Conservation (phyloP, 2,329 filamentous ascomycete species). For the Blastomyces emzantsi region DNA sequence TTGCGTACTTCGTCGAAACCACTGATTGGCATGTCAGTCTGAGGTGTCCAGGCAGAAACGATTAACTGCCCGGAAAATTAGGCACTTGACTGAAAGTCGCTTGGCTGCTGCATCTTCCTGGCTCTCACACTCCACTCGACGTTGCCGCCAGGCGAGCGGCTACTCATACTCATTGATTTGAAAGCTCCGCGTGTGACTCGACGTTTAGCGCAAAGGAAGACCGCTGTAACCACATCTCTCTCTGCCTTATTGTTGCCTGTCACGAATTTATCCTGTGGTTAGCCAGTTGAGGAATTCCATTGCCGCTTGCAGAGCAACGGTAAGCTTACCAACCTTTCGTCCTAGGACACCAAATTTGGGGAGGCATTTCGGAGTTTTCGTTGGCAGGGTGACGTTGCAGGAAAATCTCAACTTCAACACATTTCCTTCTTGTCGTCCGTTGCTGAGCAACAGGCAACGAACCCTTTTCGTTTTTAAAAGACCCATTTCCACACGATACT, state of each 20-base stretch:
- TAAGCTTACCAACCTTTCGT: neutral
- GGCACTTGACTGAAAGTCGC: neutral
- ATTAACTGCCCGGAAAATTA: no score
- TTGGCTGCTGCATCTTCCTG: neutral
- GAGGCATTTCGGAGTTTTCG: neutral
- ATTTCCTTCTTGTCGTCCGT: neutral
- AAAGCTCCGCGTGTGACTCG: neutral
- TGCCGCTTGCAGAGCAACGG: neutral
- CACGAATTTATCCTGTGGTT: neutral
- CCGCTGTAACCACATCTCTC: neutral
- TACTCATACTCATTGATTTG: neutral
- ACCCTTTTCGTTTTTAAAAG: neutral
- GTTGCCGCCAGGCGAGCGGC: neutral
- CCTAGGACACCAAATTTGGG: neutral
- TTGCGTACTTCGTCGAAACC: neutral
- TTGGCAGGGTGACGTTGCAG: neutral
- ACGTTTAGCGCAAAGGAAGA: neutral
- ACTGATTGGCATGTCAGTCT: neutral
- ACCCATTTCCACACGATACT: neutral
- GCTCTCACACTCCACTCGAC: neutral
- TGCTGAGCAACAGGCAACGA: conserved; percentile 3
- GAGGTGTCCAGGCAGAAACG: conserved; percentile 1
- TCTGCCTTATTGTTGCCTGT: neutral
- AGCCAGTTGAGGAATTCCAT: neutral
- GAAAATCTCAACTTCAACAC: neutral